Percentiles rank a stretch among this genome's conserved stretches.
Conservation (phyloP, 2,329 filamentous ascomycete genomes). For the Colletotrichum theobromicola region DNA sequence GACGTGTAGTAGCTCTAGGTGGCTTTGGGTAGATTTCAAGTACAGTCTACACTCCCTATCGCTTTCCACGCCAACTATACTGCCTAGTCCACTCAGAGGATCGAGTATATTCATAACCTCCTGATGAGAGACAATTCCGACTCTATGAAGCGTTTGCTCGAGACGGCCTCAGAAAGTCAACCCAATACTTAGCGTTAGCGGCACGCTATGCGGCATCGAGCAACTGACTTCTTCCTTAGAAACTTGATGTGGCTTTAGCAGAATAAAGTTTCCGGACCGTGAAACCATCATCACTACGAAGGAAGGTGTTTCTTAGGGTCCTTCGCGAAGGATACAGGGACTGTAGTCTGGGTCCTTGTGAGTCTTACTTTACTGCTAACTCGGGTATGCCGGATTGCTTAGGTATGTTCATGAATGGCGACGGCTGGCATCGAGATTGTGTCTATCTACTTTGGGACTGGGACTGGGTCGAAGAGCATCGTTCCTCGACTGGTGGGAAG, state of each 20-base stretch:
- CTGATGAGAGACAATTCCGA: fast-evolving
- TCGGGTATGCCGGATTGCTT: background rate
- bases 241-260: too few species aligned
- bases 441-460: background rate
- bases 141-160: background rate
- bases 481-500: too few species aligned
- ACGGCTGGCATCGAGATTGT: background rate
- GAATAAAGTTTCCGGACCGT: too few species aligned
- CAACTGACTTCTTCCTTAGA: background rate
- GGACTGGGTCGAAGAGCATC: background rate
- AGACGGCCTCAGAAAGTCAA: too few species aligned
- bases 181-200: too few species aligned
- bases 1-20: background rate
- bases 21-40: fast-evolving
- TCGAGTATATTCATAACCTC: background rate
- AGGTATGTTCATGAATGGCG: background rate
- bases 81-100: background rate
- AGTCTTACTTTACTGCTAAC: background rate
- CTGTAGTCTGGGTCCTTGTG: background rate
- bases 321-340: background rate
- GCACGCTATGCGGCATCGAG: too few species aligned
- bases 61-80: background rate
- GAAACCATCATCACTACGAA: background rate
- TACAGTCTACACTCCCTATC: background rate
- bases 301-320: background rate